Conservation (phyloP, 306 rosid species). For the Sicyos baderoa region DNA sequence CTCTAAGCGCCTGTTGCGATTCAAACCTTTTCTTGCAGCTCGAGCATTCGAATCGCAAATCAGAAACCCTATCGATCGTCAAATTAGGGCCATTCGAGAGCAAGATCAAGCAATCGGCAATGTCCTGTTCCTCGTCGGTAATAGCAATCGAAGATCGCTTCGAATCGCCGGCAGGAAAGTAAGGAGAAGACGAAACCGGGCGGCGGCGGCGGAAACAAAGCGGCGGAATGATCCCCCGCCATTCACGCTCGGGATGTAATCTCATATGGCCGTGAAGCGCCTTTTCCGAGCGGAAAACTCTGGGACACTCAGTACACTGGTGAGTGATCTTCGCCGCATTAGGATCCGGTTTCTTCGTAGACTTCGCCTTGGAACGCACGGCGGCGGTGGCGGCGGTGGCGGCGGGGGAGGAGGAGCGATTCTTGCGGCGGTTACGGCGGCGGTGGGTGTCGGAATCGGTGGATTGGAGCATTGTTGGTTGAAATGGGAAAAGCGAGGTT, state of each 20-base stretch:
- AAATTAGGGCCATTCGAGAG: conserved; percentile 30
- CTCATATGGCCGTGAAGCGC: conserved; percentile 92
- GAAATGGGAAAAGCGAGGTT: not conserved
- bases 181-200: conserved; percentile 2
- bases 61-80: not conserved
- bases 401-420: conserved; percentile 27
- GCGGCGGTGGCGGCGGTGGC: not conserved
- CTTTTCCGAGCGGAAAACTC: conserved; percentile 70
- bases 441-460: not conserved
- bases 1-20: conserved; percentile 74
- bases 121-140: conserved; percentile 45
- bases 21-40: conserved; percentile 75
- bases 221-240: conserved; percentile 85
- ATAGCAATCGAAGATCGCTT: not conserved
- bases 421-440: conserved; percentile 30
- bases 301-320: conserved; percentile 68
- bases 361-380: conserved; percentile 21
- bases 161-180: not conserved
- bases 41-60: conserved; percentile 45
- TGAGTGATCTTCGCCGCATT: conserved; percentile 32
- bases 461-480: not conserved
- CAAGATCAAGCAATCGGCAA: conserved; percentile 47
- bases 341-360: conserved; percentile 28
- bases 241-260: conserved; percentile 79
- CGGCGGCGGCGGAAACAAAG: conserved; percentile 14